A percentile compares a stretch with the other conserved stretches of the same genome.
These are phyloP conservation scores for Pseudotulostoma volvatum DNA, from an alignment of 495 filamentous ascomycete species.

Conservation along the genomic window DNA sequence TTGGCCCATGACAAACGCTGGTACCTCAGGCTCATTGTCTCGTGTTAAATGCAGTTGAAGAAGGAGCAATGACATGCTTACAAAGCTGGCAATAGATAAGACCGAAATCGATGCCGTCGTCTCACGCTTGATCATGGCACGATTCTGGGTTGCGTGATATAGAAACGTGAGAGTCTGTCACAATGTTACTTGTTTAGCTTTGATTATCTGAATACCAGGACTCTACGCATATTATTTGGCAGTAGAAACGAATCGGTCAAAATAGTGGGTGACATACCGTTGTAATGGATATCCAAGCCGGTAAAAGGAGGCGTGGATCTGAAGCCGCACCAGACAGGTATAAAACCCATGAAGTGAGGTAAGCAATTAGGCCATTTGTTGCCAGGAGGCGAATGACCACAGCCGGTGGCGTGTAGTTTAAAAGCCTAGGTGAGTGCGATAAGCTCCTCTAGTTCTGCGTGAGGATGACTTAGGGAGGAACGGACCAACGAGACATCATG, in stretches of 20 bases:
- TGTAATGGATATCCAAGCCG: slow-evolving; percentile 74
- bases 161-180: slow-evolving; percentile 55
- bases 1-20: slow-evolving; percentile 38
- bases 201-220: neutral
- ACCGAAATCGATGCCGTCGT: slow-evolving; percentile 61
- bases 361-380: slow-evolving; percentile 63
- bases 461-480: slow-evolving; percentile 4
- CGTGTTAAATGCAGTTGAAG: slow-evolving; percentile 51
- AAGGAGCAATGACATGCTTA: slow-evolving; percentile 56
- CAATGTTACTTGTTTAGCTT: neutral
- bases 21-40: slow-evolving; percentile 45
- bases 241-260: neutral
- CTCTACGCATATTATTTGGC: no score
- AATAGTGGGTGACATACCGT: slow-evolving; percentile 33
- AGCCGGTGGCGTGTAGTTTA: slow-evolving; percentile 74
- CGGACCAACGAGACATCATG: slow-evolving; percentile 81
- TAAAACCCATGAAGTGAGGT: slow-evolving; percentile 64
- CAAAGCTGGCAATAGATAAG: slow-evolving; percentile 58
- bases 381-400: slow-evolving; percentile 72
- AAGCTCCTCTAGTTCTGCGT: neutral
- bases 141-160: slow-evolving; percentile 69
- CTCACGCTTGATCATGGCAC: slow-evolving; percentile 67
- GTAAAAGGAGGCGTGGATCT: slow-evolving; percentile 62
- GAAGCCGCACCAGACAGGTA: slow-evolving; percentile 58
- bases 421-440: slow-evolving; percentile 36